These are phyloP conservation scores for Alternaria alternata DNA, from an alignment of 2,329 filamentous ascomycete genomes.

Conservation along the genomic window DNA sequence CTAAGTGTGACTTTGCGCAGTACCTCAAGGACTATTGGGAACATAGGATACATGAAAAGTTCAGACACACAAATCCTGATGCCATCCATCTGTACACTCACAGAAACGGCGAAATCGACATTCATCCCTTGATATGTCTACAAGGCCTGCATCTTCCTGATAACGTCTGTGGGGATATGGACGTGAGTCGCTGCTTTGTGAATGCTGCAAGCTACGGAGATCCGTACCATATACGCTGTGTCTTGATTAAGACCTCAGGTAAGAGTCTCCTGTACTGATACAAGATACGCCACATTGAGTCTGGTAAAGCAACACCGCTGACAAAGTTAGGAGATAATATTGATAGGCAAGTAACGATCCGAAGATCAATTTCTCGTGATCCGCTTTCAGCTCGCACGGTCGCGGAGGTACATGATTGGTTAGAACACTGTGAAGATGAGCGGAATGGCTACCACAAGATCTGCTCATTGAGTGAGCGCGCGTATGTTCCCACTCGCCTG, in stretches of 20 bases:
- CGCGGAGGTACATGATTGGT: neutral
- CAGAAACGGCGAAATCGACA: too few relatives aligned
- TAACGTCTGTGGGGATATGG: too few relatives aligned
- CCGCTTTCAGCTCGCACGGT: neutral
- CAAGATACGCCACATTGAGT: rapidly evolving
- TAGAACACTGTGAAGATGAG: neutral
- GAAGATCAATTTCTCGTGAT: rapidly evolving
- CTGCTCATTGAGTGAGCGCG: neutral
- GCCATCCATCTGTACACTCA: too few relatives aligned
- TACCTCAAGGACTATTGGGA: rapidly evolving
- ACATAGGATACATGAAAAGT: too few relatives aligned
- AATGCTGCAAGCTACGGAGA: rapidly evolving
- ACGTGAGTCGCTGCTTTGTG: neutral
- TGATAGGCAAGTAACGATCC: rapidly evolving
- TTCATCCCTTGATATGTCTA: too few relatives aligned
- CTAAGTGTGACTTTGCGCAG: neutral
- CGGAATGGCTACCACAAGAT: neutral
- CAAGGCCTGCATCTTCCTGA: rapidly evolving
- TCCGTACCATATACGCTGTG: rapidly evolving
- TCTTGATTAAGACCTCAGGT: neutral
- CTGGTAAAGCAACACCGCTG: rapidly evolving
- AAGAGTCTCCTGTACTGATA: rapidly evolving
- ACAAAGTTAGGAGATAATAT: rapidly evolving
- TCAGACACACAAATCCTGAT: too few relatives aligned
- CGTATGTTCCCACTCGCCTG: neutral